Evolutionary conservation across 176 grass and related monocot genomes (phyloP).

Genomic region (Rhynchospora breviuscula): DNA sequence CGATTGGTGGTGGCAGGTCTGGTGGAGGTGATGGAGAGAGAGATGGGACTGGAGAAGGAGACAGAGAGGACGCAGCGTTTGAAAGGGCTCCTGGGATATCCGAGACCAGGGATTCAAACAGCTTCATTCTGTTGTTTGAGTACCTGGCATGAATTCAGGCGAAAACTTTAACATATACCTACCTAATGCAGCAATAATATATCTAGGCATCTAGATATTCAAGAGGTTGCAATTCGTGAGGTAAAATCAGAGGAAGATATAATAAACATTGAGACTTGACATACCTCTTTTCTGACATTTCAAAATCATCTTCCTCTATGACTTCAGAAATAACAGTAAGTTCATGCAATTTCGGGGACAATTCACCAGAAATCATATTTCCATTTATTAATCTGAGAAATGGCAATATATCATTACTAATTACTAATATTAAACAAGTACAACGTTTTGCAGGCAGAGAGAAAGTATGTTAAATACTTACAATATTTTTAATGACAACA

Average conservation of each 20-base stretch:
- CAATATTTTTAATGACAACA: constrained; percentile 26
- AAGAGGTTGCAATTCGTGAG: not conserved
- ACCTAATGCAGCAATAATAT: not conserved
- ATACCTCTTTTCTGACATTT: constrained; percentile 7
- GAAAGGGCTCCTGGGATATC: not conserved
- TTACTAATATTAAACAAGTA: constrained; percentile 5
- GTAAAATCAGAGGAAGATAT: not conserved
- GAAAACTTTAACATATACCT: not conserved
- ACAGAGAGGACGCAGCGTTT: too few species aligned
- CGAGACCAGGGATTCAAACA: too few species aligned
- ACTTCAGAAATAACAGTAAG: constrained; percentile 23
- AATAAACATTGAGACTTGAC: not conserved
- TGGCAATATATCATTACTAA: not conserved
- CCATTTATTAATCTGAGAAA: constrained; percentile 36
- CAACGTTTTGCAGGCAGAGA: not conserved
- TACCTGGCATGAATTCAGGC: not conserved
- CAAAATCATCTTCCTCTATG: constrained; percentile 33
- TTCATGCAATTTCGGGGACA: constrained; percentile 8
- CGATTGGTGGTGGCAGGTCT: not conserved
- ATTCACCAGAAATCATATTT: constrained; percentile 29
- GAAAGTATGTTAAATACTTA: constrained; percentile 9
- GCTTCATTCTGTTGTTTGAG: not conserved
- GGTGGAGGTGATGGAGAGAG: not conserved
- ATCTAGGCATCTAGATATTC: not conserved
- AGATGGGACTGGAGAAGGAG: not conserved